Base-by-base conservation (phyloP, 2,329 filamentous ascomycete genomes). In the Cytospora mali region DNA sequence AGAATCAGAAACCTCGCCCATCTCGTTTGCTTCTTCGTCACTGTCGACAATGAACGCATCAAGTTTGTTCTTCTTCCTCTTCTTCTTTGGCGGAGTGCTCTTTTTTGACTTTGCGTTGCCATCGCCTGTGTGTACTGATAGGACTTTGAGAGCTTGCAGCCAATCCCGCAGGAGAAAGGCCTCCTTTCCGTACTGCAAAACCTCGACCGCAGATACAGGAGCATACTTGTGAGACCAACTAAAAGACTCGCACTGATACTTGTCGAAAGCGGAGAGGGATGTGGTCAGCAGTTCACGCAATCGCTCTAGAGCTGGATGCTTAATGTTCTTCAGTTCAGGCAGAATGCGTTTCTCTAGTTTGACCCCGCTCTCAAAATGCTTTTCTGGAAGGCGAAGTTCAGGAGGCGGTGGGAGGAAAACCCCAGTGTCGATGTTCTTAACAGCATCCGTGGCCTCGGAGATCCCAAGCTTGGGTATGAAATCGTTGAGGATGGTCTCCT, bases 161-260 rank as follows among this genome's bases (percentile, higher is more conserved):
- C 95, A 99, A 64, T 94, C 86, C 62, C 87, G 88, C 27, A 99
- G 76, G 10, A 94, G 77, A 1, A 80, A 71, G 1, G 87, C 86
- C 73, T 97, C 92, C 51, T 80, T 83, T 2, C 90, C 89, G 18
- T 79, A 74, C 70, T 97, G 93, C 13, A 99, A 79, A 1, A 98
- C 88, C 62, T 94, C 87, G 4, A 79, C 79, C 2, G 92, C 87
- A 39, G 76, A 79, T 28, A 74, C 76, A 0, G 95, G 95, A 0
- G 90, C 86, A 75, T 98, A 97, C 71, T 98, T 97, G 48, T 94
- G 88, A 2, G 81, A 74, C 95, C 95, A 99, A 10, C 86, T 76
- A 29, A 83, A 76, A 2, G 79, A 80, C 71, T 98, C 94, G 68
- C 90, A 96, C 55, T 82, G 83, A 10, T 88, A 90, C 66, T 79